Base-by-base conservation (phyloP, 169 alveolate genomes). In the Eimeria brunetti region DNA sequence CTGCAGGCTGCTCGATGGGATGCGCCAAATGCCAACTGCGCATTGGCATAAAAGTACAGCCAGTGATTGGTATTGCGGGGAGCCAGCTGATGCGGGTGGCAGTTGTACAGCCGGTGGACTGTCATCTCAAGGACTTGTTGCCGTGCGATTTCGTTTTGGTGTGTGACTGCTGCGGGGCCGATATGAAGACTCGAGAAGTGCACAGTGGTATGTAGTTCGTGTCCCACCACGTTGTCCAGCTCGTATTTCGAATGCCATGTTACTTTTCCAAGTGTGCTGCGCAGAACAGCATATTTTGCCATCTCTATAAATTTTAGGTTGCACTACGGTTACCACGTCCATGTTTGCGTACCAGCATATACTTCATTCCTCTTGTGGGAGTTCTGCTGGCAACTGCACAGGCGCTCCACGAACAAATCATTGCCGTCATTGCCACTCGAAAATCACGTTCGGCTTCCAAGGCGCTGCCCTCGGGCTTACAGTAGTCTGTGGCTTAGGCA, bases 341-440 rank as follows among this genome's bases (percentile, higher is more conserved):
- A 24, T n/a, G 75, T 11, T 64, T 64, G 76, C 76, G 76, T 16
- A n/a, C 44, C 38, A 62, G 73, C 73, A 64, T 7, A n/a, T 69
- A 69, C 80, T 4, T 69, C 49, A n/a, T 36, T 69, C 44, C 5
- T 36, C 7, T 69, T 36, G n/a, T 69, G 49, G 30, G 9, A 18
- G 33, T 69, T 30, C 24, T 69, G 51, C 27, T 44, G 64, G 27
- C 88, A 76, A 76, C 41, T 75, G 41, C 24, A 18, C 95, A 69
- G 96, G 96, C 64, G 49, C 73, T 24, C 71, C 84, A 20, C 73
- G 93, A 83, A 80, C 88, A 69, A 58, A 60, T 18, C 73, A 67
- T 73, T 94, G 96, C 49, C 95, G 95, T 20, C 93, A 94, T 71
- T 94, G 96, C 89, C 96, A 94, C 89, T 73, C 58, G 14, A 94